Percentiles rank a stretch among this genome's conserved stretches.
Conservation (phyloP, 345 rosid species). For the Pugionium dolabratum region DNA sequence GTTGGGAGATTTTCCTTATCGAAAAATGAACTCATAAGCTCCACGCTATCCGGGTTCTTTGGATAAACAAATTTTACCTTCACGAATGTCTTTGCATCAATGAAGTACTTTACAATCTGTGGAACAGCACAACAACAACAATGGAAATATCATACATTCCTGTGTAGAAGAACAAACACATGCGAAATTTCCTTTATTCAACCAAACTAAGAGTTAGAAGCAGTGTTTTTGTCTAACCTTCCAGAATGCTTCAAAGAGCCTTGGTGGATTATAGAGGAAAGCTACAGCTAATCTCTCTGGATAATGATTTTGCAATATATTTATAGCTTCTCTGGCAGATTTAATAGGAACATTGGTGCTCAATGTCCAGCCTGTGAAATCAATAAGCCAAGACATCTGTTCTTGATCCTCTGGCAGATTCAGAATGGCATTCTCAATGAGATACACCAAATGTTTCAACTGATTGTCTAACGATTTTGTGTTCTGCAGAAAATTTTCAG, state of each 20-base stretch:
- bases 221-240: slow-evolving; percentile 55
- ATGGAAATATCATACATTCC: not conserved
- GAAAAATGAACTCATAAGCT: slow-evolving; percentile 68
- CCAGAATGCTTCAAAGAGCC: slow-evolving; percentile 97
- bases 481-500: slow-evolving; percentile 56
- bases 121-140: not conserved
- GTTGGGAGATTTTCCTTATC: slow-evolving; percentile 83
- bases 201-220: slow-evolving; percentile 1
- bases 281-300: slow-evolving; percentile 94
- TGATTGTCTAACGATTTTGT: slow-evolving; percentile 68
- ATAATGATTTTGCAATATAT: slow-evolving; percentile 81
- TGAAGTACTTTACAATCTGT: slow-evolving; percentile 86
- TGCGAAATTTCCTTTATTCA: not conserved
- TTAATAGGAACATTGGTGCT: slow-evolving; percentile 69
- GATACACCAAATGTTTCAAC: slow-evolving; percentile 78
- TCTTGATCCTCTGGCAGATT: slow-evolving; percentile 92
- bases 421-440: slow-evolving; percentile 84
- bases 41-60: slow-evolving; percentile 73
- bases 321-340: slow-evolving; percentile 73
- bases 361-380: slow-evolving; percentile 85
- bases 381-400: slow-evolving; percentile 93
- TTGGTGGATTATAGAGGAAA: slow-evolving; percentile 89
- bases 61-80: slow-evolving; percentile 98
- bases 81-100: slow-evolving; percentile 79
- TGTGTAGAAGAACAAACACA: not conserved